These are phyloP conservation scores for Leccinellum albellum DNA, from an alignment of 768 basidiomycete species.

Conservation along the genomic window DNA sequence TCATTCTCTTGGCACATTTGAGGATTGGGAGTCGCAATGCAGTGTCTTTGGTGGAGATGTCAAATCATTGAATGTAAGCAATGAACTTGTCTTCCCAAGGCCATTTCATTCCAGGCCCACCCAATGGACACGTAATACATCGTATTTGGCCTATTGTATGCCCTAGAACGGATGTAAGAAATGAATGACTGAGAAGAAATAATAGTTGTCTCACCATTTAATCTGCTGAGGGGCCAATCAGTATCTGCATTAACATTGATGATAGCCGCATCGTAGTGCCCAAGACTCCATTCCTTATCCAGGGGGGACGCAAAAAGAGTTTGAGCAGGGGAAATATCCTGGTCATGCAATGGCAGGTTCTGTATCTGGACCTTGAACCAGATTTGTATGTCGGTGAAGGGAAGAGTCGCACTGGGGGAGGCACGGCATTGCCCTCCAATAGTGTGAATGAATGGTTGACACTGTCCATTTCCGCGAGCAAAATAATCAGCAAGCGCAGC, in stretches of 20 bases:
- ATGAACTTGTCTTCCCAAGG: neutral
- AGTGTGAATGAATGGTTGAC: neutral
- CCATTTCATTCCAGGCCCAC: neutral
- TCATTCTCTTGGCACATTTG: neutral
- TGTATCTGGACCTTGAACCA: neutral
- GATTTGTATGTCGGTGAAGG: neutral
- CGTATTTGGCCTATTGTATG: neutral
- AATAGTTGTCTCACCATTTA: neutral
- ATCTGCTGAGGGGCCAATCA: neutral
- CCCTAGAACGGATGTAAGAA: neutral
- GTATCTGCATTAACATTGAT: neutral
- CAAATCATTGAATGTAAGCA: neutral
- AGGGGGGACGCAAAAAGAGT: neutral
- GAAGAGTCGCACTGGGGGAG: neutral
- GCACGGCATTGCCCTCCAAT: neutral
- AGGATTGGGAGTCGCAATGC: neutral
- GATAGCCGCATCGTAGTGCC: neutral
- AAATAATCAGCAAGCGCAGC: neutral
- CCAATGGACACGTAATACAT: neutral
- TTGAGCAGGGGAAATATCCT: neutral
- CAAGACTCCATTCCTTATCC: neutral
- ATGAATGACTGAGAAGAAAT: neutral
- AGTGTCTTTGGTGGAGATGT: neutral
- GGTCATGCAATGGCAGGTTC: neutral
- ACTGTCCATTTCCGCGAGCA: neutral